Conservation (phyloP, 148 eudicot species). For the Hydrangea macrophylla region DNA sequence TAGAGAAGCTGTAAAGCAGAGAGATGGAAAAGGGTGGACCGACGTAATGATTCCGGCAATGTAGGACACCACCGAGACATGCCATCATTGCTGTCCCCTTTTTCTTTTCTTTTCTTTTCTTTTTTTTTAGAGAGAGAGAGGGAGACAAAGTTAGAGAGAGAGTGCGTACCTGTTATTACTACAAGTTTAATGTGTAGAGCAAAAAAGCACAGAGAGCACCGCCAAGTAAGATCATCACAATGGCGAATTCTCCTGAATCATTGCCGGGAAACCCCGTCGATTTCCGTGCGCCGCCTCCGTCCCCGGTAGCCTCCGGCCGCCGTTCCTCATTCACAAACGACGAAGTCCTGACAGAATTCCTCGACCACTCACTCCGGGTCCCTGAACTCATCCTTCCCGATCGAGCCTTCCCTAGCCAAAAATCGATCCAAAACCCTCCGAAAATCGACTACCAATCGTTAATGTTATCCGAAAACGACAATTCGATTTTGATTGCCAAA, state of each 20-base stretch:
- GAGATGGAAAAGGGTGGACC: no score
- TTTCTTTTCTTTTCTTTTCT: slow-evolving; percentile 11
- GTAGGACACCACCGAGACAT: slow-evolving; percentile 27
- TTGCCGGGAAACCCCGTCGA: slow-evolving; percentile 30
- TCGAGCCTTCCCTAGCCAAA: slow-evolving; percentile 65
- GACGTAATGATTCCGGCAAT: no score
- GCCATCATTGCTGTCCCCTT: slow-evolving; percentile 41
- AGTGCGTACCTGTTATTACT: background rate
- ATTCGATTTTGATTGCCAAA: background rate
- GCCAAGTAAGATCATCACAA: slow-evolving; percentile 3
- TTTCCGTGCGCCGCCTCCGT: slow-evolving; percentile 90
- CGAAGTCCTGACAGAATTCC: slow-evolving; percentile 59
- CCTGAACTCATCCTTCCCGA: slow-evolving; percentile 76
- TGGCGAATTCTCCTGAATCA: slow-evolving; percentile 23
- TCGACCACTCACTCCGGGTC: slow-evolving; percentile 56
- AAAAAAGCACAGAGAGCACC: background rate
- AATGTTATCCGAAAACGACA: slow-evolving; percentile 1
- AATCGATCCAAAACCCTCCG: slow-evolving; percentile 40
- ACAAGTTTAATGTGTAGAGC: no score
- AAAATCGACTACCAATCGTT: slow-evolving; percentile 37
- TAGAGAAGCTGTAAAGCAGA: no score
- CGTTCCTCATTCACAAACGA: slow-evolving; percentile 73
- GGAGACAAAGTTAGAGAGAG: background rate
- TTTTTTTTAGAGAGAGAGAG: slow-evolving; percentile 4
- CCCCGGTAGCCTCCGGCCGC: slow-evolving; percentile 69